These are phyloP conservation scores for Amborella trichopoda DNA, from an alignment of 164 flowering plant species.

Conservation along the genomic window DNA sequence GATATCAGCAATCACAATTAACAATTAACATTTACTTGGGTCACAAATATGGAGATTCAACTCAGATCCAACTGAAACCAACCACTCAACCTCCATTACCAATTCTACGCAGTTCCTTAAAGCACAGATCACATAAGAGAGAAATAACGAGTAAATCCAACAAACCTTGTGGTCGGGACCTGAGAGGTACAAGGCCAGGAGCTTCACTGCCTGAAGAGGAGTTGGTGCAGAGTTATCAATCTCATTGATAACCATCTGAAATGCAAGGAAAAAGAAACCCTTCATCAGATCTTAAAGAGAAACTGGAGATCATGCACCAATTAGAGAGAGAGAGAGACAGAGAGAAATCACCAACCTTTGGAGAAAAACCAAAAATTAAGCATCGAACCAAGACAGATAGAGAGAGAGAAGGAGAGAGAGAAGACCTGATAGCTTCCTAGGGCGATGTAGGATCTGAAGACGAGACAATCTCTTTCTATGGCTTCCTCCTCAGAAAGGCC, in stretches of 20 bases:
- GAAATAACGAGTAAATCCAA: neutral
- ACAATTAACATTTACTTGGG: no score
- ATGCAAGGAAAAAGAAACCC: no score
- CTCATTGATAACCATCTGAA: conserved; percentile 75
- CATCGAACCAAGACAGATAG: neutral
- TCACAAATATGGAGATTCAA: no score
- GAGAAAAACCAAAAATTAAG: neutral
- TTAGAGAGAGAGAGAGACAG: no score
- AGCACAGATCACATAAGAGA: conserved; percentile 5
- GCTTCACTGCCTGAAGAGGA: conserved; percentile 87
- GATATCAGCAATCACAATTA: no score
- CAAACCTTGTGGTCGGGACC: conserved; percentile 63
- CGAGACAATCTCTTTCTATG: conserved; percentile 71
- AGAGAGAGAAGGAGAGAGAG: neutral
- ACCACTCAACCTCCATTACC: neutral
- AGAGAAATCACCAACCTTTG: no score
- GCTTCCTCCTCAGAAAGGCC: conserved; percentile 74
- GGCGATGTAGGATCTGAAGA: conserved; percentile 89
- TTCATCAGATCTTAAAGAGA: no score
- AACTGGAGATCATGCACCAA: no score
- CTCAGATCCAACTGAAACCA: neutral
- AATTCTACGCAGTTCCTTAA: no score
- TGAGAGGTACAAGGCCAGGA: conserved; percentile 80
- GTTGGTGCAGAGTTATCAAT: conserved; percentile 76
- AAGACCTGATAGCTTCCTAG: conserved; percentile 54